Evolutionary conservation across 2,329 filamentous ascomycete species (phyloP), one percentile per base, ranked within the genome.

Genomic region (Tolypocladium paradoxum): DNA sequence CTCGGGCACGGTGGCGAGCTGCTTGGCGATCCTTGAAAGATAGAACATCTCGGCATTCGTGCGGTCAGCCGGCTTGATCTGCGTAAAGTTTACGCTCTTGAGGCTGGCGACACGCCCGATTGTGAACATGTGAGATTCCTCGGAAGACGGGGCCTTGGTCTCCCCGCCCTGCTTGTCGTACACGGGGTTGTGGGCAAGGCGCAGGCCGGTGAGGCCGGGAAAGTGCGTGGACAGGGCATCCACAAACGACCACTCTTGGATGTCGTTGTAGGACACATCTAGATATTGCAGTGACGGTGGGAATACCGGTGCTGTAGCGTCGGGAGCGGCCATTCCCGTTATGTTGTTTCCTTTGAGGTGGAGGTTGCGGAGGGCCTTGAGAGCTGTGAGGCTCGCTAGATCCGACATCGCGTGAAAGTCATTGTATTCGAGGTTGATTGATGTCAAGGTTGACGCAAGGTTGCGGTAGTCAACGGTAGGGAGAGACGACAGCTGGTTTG

Each of bases 31-130:
- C 52, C 87, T 81, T 0, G 85, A 88, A 12, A 97, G 81, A 67
- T 99, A 99, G 67, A 95, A 99, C 63, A 92, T 85, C 61, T 97
- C 93, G 5, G 90, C 90, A 63, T 97, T 93, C 52, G 82, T 77
- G 20, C 92, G 83, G 66, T 97, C 91, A 43, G 85, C 81, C 1
- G 75, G 61, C 0, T 83, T 84, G 60, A 97, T 84, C 18, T 74
- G 72, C 57, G 83, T 84, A 65, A 88, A 90, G 65, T 93, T 93
- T 33, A 96, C 77, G 1, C 74, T 76, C 51, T 77, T 78, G 11
- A 97, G 77, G 1, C 73, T 72, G 1, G 79, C 77, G 1, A 96
- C 74, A 2, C 90, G 87, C 31, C 85, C 88, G 29, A 95, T 74
- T 1, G 88, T 89, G 48, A 96, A 78, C 88, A 96, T 95, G 71